phyloP scores from a whole-genome alignment of 805 yeast genomes.

The Pichia membranifaciens region DNA sequence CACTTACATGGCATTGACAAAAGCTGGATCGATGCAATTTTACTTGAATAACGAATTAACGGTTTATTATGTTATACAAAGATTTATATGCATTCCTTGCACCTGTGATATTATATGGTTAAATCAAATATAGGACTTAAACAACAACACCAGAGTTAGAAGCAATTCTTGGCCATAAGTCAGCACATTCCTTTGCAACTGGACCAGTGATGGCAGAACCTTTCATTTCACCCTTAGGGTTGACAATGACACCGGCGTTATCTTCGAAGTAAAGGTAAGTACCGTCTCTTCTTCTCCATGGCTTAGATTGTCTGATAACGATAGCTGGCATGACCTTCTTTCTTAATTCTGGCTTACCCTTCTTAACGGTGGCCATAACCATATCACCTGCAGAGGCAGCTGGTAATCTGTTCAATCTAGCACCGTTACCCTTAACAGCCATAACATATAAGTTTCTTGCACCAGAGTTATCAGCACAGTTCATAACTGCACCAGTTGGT shows the following conservation, averaged over 20 bases:
- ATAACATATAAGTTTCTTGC: conserved; percentile 98
- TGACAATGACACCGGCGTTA: conserved; percentile 99
- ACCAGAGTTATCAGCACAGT: conserved; percentile 99
- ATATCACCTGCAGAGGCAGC: conserved; percentile 99
- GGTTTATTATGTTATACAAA: conserved; percentile 13
- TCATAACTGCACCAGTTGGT: conserved; percentile 99
- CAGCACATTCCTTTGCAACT: conserved; percentile 99
- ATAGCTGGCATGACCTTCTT: conserved; percentile 99
- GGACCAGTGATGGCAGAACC: conserved; percentile 99
- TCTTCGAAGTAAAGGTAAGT: conserved; percentile 99
- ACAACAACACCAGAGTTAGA: conserved; percentile 99
- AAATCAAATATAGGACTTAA: conserved; percentile 40
- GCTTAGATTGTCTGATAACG: conserved; percentile 97
- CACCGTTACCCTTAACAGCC: conserved; percentile 99
- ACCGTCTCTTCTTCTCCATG: conserved; percentile 99
- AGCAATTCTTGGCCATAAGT: conserved; percentile 99
- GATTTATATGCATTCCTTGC: conserved; percentile 13
- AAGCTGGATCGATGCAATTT: no score
- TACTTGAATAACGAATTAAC: conserved; percentile 9
- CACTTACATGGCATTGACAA: no score
- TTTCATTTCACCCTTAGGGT: conserved; percentile 99
- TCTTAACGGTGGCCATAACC: conserved; percentile 99
- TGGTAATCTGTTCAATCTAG: conserved; percentile 99
- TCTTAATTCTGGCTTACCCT: conserved; percentile 99
- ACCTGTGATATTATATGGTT: conserved; percentile 24